These are phyloP conservation scores for Tuber borchii DNA, from an alignment of 495 filamentous ascomycete genomes.

Conservation along the genomic window DNA sequence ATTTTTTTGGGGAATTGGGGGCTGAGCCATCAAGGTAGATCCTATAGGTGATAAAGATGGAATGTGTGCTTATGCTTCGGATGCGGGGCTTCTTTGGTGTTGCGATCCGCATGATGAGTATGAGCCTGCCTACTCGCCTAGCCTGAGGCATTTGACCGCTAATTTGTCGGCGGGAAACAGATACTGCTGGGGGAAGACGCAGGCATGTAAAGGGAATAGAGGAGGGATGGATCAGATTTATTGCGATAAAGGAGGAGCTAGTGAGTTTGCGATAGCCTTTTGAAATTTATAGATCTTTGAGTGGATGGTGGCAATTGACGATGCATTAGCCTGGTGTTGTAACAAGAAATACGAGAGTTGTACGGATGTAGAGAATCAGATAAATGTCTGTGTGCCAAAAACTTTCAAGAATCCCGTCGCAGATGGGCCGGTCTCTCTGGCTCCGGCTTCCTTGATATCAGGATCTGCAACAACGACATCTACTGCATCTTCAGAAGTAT, in stretches of 20 bases:
- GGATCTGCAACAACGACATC: background rate
- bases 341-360: slow-evolving; percentile 20
- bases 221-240: slow-evolving; percentile 11
- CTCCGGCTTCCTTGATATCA: background rate
- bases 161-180: background rate
- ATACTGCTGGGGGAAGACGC: slow-evolving; percentile 13
- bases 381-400: slow-evolving; percentile 9
- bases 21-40: background rate
- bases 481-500: background rate
- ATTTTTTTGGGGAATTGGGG: background rate
- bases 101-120: slow-evolving; percentile 14
- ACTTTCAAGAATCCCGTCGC: slow-evolving; percentile 13
- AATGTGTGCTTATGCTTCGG: slow-evolving; percentile 13
- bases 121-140: background rate
- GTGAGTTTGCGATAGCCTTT: background rate
- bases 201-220: slow-evolving; percentile 12
- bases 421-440: slow-evolving; percentile 7
- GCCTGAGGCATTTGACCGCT: background rate
- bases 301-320: background rate
- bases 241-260: background rate
- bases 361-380: background rate
- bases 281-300: background rate
- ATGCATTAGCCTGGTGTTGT: slow-evolving; percentile 10
- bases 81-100: slow-evolving; percentile 11
- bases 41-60: slow-evolving; percentile 2